A percentile compares a stretch with the other conserved stretches of the same genome.
Evolutionary conservation across 2,329 filamentous ascomycete species (phyloP).

Genomic region (Diaporthe sp.): DNA sequence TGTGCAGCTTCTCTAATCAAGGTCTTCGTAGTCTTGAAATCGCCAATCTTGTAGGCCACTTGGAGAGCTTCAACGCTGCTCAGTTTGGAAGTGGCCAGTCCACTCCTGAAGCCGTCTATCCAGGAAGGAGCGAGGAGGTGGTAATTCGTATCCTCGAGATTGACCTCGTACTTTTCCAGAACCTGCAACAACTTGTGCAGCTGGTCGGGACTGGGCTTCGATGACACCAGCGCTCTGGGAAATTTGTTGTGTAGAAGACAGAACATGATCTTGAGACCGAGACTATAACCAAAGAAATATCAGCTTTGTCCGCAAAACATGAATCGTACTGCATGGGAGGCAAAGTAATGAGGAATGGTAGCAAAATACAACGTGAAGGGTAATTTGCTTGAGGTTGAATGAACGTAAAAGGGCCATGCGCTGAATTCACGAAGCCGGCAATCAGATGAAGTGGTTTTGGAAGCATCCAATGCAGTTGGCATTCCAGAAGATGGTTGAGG

Average conservation of each 20-base stretch:
- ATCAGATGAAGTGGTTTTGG: not conserved
- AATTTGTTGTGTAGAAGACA: slow-evolving; percentile 35
- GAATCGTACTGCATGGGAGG: not conserved
- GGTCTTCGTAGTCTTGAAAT: slow-evolving; percentile 36
- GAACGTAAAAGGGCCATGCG: not conserved
- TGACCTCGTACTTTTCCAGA: slow-evolving; percentile 35
- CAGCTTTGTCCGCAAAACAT: not conserved
- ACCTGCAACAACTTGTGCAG: slow-evolving; percentile 29
- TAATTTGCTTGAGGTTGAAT: not conserved
- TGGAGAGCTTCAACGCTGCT: slow-evolving; percentile 15
- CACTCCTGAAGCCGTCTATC: slow-evolving; percentile 27
- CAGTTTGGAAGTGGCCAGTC: slow-evolving; percentile 17
- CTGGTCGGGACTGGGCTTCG: slow-evolving; percentile 33
- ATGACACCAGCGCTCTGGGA: slow-evolving; percentile 20
- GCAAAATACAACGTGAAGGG: not conserved
- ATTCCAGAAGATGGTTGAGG: not conserved
- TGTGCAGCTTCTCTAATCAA: slow-evolving; percentile 32
- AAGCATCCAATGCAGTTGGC: not conserved
- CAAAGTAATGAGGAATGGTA: not conserved
- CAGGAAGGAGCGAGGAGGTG: slow-evolving; percentile 31
- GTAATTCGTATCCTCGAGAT: slow-evolving; percentile 28
- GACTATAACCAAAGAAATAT: not conserved
- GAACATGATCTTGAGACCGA: slow-evolving; percentile 37
- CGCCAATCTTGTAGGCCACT: slow-evolving; percentile 33
- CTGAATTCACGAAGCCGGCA: too few relatives aligned